Evolutionary conservation across 1,139 yeast genomes (phyloP), one percentile per base, ranked within the genome.

Genomic region (Kodamaea ohmeri): DNA sequence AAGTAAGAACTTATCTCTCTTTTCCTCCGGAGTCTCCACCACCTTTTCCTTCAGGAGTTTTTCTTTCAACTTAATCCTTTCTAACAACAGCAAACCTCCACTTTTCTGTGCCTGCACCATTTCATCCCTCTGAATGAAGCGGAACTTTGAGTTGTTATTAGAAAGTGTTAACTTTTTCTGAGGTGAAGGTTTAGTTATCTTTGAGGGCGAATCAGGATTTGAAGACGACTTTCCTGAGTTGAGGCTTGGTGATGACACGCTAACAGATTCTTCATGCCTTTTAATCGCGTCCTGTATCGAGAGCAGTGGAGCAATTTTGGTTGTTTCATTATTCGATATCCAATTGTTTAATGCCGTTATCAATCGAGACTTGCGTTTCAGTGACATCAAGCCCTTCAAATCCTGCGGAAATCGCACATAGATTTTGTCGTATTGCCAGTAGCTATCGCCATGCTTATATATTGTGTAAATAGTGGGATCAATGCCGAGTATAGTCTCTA

Each of bases 41-140:
- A 22, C 26, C 21, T 37, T 40, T 18, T 44, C 45, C 16, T 42
- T 42, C 26, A 35, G 39, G 12, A 35, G 31, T 35, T 43, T 45
- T 27, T 50, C 52, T 33, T 49, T 49, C 18, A 47, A 43, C 21
- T 39, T 43, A 25, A 46, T 48, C 36, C 79, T 49, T 40, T 74
- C 77, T 2, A 73, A 48, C 5, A 74, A 49, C 1, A 74, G 58
- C 8, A 71, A 44, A 0, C 76, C 75, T 15, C 50, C 46, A 27
- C 46, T 53, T 39, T 47, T 51, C 37, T 35, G 47, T 33, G 46
- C 49, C 37, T 57, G 53, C 0, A 40, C 40, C 9, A 32, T 16
- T 38, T 58, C 71, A 30, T 52, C 46, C 28, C 51, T 51, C 19
- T 52, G 56, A 28, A 53, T 56, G 44, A 63, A 66, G 30, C 47